Conservation (phyloP, 2,329 filamentous ascomycete genomes). For the Trichoderma aggressivum region DNA sequence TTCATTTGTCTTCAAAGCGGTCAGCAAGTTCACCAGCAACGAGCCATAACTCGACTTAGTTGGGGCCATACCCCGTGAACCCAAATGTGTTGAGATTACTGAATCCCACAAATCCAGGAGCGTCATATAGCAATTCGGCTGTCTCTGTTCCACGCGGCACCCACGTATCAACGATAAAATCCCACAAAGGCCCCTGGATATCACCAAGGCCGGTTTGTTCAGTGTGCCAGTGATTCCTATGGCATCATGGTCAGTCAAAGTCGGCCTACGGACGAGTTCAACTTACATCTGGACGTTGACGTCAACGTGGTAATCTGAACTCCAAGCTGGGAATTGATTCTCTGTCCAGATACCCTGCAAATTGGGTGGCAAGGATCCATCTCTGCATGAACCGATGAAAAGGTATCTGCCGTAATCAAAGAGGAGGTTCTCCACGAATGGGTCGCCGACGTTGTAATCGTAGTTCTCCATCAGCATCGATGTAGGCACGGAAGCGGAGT, state of each 20-base stretch:
- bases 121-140: slow-evolving; percentile 51
- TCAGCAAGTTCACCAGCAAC: slow-evolving; percentile 28
- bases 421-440: slow-evolving; percentile 50
- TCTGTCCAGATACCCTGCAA: slow-evolving; percentile 56
- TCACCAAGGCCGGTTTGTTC: slow-evolving; percentile 50
- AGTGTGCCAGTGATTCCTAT: slow-evolving; percentile 51
- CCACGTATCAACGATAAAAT: slow-evolving; percentile 53
- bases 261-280: fast-evolving
- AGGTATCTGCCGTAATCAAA: slow-evolving; percentile 54
- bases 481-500: slow-evolving; percentile 40
- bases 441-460: slow-evolving; percentile 37
- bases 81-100: slow-evolving; percentile 59
- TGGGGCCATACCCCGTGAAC: slow-evolving; percentile 39
- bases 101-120: slow-evolving; percentile 54
- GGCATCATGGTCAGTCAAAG: neutral
- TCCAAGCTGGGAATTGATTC: slow-evolving; percentile 39
- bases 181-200: slow-evolving; percentile 46
- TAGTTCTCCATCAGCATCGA: slow-evolving; percentile 19
- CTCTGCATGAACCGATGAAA: slow-evolving; percentile 52
- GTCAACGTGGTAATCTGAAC: slow-evolving; percentile 54
- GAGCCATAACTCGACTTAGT: fast-evolving
- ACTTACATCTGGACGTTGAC: slow-evolving; percentile 56
- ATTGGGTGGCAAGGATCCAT: slow-evolving; percentile 52
- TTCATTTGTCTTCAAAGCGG: neutral
- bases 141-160: slow-evolving; percentile 51